A percentile compares a stretch with the other conserved stretches of the same genome.
Evolutionary conservation across 2,329 filamentous ascomycete genomes (phyloP).

Genomic region (Keithomyces neogunnii): DNA sequence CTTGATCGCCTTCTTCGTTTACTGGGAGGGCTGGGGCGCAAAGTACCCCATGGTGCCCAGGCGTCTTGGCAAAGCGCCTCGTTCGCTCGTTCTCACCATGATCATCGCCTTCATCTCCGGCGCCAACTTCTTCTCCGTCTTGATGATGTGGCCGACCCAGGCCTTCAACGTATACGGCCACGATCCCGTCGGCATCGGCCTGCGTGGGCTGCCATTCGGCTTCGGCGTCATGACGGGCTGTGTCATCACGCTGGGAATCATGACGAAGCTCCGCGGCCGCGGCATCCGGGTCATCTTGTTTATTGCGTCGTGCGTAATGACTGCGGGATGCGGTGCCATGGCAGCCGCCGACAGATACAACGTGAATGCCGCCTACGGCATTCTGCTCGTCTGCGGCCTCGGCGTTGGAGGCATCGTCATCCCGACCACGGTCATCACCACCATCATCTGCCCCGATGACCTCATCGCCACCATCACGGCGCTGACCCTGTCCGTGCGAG

Average conservation of each 20-base stretch:
- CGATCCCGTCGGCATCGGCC: slow-evolving; percentile 53
- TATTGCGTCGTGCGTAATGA: slow-evolving; percentile 53
- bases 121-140: slow-evolving; percentile 47
- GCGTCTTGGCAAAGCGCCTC: slow-evolving; percentile 11
- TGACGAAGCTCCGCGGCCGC: slow-evolving; percentile 45
- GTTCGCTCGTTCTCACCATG: slow-evolving; percentile 42
- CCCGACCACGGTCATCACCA: slow-evolving; percentile 58
- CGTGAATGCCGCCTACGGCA: slow-evolving; percentile 42
- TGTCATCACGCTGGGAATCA: slow-evolving; percentile 46
- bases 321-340: slow-evolving; percentile 50
- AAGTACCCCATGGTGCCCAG: slow-evolving; percentile 35
- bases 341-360: slow-evolving; percentile 42
- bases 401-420: slow-evolving; percentile 62
- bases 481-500: slow-evolving; percentile 60
- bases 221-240: slow-evolving; percentile 56
- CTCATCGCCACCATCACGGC: slow-evolving; percentile 62
- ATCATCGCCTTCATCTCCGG: slow-evolving; percentile 52
- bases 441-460: slow-evolving; percentile 62
- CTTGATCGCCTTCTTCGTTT: slow-evolving; percentile 26
- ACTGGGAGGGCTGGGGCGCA: slow-evolving; percentile 28
- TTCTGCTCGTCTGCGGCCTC: slow-evolving; percentile 29
- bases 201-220: slow-evolving; percentile 56
- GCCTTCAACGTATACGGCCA: slow-evolving; percentile 58
- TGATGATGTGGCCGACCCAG: slow-evolving; percentile 56
- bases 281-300: slow-evolving; percentile 53